phyloP scores from a whole-genome alignment of 1,284 basidiomycete species.

The Jaminaea rosea region DNA sequence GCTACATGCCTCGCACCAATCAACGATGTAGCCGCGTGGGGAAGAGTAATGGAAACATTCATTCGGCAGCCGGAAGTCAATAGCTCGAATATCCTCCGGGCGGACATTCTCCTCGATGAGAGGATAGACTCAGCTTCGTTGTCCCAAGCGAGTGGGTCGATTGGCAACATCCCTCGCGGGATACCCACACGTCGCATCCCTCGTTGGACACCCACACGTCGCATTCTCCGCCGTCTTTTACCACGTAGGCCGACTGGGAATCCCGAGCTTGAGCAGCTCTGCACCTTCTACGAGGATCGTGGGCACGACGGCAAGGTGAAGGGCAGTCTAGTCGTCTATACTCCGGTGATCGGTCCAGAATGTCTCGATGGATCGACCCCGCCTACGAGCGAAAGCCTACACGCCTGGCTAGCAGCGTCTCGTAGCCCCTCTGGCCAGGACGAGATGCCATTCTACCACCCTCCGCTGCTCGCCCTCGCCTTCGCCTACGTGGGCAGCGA shows the following conservation, averaged over 20 bases:
- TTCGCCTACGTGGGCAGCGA: slow-evolving; percentile 17
- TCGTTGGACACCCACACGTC: slow-evolving; percentile 1
- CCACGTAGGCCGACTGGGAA: background rate
- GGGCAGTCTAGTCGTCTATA: slow-evolving; percentile 7
- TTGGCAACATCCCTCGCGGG: slow-evolving; percentile 1
- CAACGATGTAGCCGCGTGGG: slow-evolving; percentile 19
- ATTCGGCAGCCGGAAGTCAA: slow-evolving; percentile 40
- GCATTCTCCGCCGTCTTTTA: background rate
- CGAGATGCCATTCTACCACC: slow-evolving; percentile 41
- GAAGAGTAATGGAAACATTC: slow-evolving; percentile 25
- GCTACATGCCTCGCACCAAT: too few relatives aligned
- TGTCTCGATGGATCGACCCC: too few relatives aligned
- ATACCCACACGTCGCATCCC: slow-evolving; percentile 20
- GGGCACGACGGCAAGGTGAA: background rate
- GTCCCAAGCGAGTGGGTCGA: background rate
- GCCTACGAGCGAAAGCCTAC: too few relatives aligned
- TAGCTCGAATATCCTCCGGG: slow-evolving; percentile 34
- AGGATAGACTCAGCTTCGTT: background rate
- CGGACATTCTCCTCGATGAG: slow-evolving; percentile 25
- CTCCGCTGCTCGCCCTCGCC: slow-evolving; percentile 33
- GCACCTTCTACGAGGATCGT: slow-evolving; percentile 13
- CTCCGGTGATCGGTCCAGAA: too few relatives aligned
- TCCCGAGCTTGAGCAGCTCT: background rate
- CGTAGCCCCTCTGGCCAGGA: background rate
- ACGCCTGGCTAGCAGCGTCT: background rate